These are phyloP conservation scores for Crucibulum laeve DNA, from an alignment of 768 basidiomycete genomes.

Conservation along the genomic window DNA sequence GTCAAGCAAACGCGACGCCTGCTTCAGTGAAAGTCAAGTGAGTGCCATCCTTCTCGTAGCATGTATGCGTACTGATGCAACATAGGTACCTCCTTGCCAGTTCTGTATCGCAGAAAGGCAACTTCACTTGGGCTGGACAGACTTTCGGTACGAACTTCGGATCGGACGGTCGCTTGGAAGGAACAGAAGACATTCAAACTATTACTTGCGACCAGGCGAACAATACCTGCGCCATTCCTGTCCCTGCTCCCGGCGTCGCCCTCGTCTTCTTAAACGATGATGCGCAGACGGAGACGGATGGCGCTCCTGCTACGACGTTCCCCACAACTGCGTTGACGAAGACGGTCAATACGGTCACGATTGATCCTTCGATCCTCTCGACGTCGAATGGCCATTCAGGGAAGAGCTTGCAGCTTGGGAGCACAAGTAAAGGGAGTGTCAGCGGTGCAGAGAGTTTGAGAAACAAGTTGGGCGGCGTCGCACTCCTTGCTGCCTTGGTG, in stretches of 20 bases:
- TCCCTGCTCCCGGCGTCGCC: slow-evolving; percentile 55
- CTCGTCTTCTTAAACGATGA: slow-evolving; percentile 56
- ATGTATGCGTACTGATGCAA: neutral
- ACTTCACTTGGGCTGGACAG: slow-evolving; percentile 80
- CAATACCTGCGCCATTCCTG: slow-evolving; percentile 57
- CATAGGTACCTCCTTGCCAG: slow-evolving; percentile 52
- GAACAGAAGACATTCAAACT: slow-evolving; percentile 48
- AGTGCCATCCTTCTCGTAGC: slow-evolving; percentile 9
- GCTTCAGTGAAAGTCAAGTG: slow-evolving; percentile 49
- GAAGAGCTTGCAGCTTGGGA: slow-evolving; percentile 25
- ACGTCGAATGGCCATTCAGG: slow-evolving; percentile 57
- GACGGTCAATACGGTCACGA: slow-evolving; percentile 43
- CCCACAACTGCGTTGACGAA: slow-evolving; percentile 49
- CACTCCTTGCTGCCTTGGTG: no score
- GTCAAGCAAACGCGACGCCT: slow-evolving; percentile 21
- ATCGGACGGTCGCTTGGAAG: slow-evolving; percentile 65
- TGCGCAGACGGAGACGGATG: slow-evolving; percentile 20
- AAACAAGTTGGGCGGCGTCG: no score
- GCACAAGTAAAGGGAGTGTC: no score
- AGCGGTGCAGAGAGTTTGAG: no score
- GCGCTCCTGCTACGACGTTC: slow-evolving; percentile 30
- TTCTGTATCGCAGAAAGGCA: slow-evolving; percentile 53
- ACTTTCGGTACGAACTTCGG: slow-evolving; percentile 59
- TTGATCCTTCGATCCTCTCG: slow-evolving; percentile 50
- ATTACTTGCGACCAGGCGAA: slow-evolving; percentile 53